phyloP scores from a whole-genome alignment of 2,329 filamentous ascomycete species.

The Paraphoma chrysanthemicola region DNA sequence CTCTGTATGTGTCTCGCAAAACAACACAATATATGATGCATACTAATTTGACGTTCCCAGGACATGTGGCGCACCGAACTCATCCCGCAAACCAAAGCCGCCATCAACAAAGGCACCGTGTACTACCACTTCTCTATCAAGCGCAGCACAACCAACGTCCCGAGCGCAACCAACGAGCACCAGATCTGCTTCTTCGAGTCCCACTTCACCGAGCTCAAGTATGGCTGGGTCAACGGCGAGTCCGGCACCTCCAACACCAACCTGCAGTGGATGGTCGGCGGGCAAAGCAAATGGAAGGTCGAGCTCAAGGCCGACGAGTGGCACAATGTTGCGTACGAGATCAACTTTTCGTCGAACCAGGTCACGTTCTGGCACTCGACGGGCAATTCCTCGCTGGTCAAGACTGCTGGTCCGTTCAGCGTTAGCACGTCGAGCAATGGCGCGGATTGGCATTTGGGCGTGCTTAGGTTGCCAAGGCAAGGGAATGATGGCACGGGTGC shows the following conservation, averaged over 20 bases:
- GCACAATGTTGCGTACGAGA: conserved; percentile 79
- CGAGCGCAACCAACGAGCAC: conserved; percentile 69
- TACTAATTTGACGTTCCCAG: background rate
- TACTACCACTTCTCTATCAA: conserved; percentile 77
- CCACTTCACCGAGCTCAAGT: conserved; percentile 79
- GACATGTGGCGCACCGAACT: conserved; percentile 78
- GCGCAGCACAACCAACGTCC: conserved; percentile 65
- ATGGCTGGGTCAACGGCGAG: conserved; percentile 64
- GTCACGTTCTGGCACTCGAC: conserved; percentile 76
- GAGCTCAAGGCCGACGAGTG: conserved; percentile 69
- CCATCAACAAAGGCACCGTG: conserved; percentile 70
- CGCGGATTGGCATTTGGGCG: conserved; percentile 75
- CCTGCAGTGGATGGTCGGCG: conserved; percentile 70
- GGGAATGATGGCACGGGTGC: conserved; percentile 59
- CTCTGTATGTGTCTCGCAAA: conserved; percentile 43
- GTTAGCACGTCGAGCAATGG: conserved; percentile 70
- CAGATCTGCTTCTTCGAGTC: conserved; percentile 71
- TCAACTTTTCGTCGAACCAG: conserved; percentile 68
- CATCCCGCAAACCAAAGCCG: conserved; percentile 72
- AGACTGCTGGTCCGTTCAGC: conserved; percentile 66
- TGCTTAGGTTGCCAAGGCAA: conserved; percentile 67
- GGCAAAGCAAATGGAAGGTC: conserved; percentile 67
- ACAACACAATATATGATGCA: background rate
- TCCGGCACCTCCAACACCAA: conserved; percentile 59
- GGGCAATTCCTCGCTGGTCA: conserved; percentile 62